Base-by-base conservation (phyloP, 2,329 filamentous ascomycete genomes). In the Rhinocladiella similis region DNA sequence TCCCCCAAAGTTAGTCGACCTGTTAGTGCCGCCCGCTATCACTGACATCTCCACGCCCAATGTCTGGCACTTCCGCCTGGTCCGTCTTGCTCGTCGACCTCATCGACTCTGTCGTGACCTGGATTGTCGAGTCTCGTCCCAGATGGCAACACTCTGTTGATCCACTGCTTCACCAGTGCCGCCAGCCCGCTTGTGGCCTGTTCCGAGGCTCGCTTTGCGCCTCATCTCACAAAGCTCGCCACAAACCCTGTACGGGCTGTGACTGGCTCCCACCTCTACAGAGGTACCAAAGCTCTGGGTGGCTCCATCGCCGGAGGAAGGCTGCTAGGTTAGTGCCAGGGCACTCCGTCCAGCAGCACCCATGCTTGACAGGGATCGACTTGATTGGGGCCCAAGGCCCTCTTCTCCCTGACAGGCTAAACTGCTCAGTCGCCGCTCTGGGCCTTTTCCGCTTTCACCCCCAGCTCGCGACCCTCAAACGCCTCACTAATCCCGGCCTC, bases 151-250 rank as follows among this genome's bases (percentile, higher is more conserved):
- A 18, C 22, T 48, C 20, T 10, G 46, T 35, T 27, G 46, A 35
- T 35, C 46, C 46, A 48, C 20, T 48, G 46, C 46, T 29, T 35
- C 46, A 48, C 46, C 46, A 48, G 35, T 27, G 3, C 38, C 4
- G 5, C n/a, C 38, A 16, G 38, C 38, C n/a, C 38, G 16, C 38
- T 41, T 41, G 38, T n/a, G 38, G 38, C 12, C n/a, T 19, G 14
- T 19, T 16, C 38, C 38, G 38, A 41, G 18, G 38, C n/a, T n/a
- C 38, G n/a, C 38, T 41, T 41, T 41, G 38, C 38, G 38, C 38
- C 38, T 41, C 38, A 41, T 41, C 10, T 46, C 42, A 18, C 42
- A 27, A 18, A 46, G 19, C 29, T 18, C n/a, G 38, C 38, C 38
- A 38, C 35, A 4, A 38, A 5, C 5, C 35, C 5, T 38, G n/a